phyloP scores from a whole-genome alignment of 2,329 filamentous ascomycete species.

The Microthyrium microscopicum region DNA sequence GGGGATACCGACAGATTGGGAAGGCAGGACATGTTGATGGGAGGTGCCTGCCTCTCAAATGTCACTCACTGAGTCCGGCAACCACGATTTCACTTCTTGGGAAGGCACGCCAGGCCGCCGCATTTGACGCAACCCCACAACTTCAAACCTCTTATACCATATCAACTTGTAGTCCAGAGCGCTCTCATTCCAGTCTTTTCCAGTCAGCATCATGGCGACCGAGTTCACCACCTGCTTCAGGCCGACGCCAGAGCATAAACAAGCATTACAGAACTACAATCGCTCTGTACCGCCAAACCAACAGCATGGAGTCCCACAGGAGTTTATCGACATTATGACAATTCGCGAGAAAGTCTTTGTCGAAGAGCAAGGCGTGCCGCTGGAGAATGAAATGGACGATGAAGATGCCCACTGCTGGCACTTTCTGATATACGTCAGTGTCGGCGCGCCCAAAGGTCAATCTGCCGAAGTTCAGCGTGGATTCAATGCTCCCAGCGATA shows the following conservation, averaged over 20 bases:
- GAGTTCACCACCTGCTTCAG: conserved; percentile 24
- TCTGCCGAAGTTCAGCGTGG: conserved; percentile 20
- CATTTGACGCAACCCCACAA: too few species aligned
- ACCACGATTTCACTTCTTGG: too few species aligned
- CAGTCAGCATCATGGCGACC: conserved; percentile 15
- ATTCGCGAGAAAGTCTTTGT: conserved; percentile 42
- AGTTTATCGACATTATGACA: conserved; percentile 37
- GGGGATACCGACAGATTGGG: too few species aligned
- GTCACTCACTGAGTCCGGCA: too few species aligned
- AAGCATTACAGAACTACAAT: conserved; percentile 20
- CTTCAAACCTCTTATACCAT: too few species aligned
- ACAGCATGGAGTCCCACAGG: conserved; percentile 23
- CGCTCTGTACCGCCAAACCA: conserved; percentile 17
- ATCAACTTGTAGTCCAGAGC: too few species aligned
- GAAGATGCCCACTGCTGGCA: conserved; percentile 71
- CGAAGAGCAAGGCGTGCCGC: conserved; percentile 37
- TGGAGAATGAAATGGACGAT: conserved; percentile 59
- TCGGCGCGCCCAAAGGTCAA: too few species aligned
- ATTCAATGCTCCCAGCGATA: conserved; percentile 14
- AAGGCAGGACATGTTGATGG: too few species aligned
- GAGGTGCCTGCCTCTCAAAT: too few species aligned
- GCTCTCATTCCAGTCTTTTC: too few species aligned
- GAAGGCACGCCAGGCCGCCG: too few species aligned
- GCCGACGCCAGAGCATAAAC: conserved; percentile 19
- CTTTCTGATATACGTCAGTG: conserved; percentile 67